A percentile compares a stretch with the other conserved stretches of the same genome.
Evolutionary conservation across 768 basidiomycete species (phyloP).

Genomic region (Sporobolomyces roseus): DNA sequence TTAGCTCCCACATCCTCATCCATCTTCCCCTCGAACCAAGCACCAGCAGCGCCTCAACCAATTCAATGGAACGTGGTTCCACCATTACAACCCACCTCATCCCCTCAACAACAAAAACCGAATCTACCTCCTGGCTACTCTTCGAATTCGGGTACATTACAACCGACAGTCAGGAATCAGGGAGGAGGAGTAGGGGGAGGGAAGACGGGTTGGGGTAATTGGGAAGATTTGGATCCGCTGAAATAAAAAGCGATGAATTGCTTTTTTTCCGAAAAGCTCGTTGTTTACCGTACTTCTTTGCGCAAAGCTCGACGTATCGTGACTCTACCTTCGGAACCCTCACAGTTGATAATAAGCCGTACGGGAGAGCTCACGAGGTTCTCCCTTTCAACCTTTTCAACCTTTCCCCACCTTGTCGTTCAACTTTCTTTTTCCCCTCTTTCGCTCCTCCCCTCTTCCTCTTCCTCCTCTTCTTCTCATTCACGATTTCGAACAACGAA

Average conservation of each 20-base stretch:
- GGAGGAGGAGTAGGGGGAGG: neutral
- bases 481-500: neutral
- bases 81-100: constrained; percentile 1
- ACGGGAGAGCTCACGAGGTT: too few relatives aligned
- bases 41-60: neutral
- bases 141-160: neutral
- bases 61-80: constrained; percentile 34
- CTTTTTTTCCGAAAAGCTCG: too few relatives aligned
- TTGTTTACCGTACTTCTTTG: too few relatives aligned
- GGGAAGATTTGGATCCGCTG: constrained; percentile 39
- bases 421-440: neutral
- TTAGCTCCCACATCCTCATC: constrained; percentile 22
- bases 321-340: too few relatives aligned
- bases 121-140: constrained; percentile 27
- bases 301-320: too few relatives aligned
- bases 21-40: constrained; percentile 1
- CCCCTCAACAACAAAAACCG: neutral
- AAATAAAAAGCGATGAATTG: constrained; percentile 3
- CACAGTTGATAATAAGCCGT: too few relatives aligned
- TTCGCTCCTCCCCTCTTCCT: neutral
- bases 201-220: constrained; percentile 32
- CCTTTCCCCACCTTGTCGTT: too few relatives aligned
- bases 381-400: too few relatives aligned
- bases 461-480: neutral
- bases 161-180: constrained; percentile 3